These are phyloP conservation scores for Zygoascus hellenicus DNA, from an alignment of 1,139 yeast species.

Conservation along the genomic window DNA sequence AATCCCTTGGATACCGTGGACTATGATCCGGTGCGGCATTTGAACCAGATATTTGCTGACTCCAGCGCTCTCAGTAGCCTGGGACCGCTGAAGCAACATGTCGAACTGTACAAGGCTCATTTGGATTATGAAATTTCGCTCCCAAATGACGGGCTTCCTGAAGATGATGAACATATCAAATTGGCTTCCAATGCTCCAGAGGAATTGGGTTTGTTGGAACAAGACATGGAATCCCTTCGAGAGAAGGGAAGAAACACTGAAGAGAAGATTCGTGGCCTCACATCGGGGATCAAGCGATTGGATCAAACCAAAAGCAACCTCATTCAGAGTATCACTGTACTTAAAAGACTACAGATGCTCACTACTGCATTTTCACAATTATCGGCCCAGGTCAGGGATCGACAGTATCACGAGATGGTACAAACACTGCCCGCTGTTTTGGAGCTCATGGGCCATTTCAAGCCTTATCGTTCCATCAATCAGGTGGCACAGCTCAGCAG, in stretches of 20 bases:
- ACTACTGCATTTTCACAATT: conserved; percentile 71
- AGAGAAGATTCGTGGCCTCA: conserved; percentile 58
- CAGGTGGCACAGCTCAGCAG: conserved; percentile 69
- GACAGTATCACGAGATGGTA: conserved; percentile 61
- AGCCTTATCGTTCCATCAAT: conserved; percentile 75
- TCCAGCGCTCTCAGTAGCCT: conserved; percentile 21
- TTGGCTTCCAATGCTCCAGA: conserved; percentile 23
- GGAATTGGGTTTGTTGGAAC: conserved; percentile 38
- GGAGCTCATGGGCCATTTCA: conserved; percentile 71
- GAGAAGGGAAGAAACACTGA: conserved; percentile 54
- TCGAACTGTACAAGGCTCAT: conserved; percentile 42
- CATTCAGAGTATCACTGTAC: conserved; percentile 75
- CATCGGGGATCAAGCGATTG: conserved; percentile 67
- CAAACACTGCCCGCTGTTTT: conserved; percentile 70
- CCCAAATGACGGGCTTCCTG: conserved; percentile 25
- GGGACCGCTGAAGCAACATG: conserved; percentile 22
- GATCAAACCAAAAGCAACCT: conserved; percentile 81
- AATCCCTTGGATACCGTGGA: conserved; percentile 20
- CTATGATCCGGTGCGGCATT: conserved; percentile 40
- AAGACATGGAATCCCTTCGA: conserved; percentile 42
- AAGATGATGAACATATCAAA: conserved; percentile 23
- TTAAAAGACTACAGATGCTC: conserved; percentile 83
- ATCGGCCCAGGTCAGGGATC: conserved; percentile 41
- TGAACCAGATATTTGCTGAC: conserved; percentile 32
- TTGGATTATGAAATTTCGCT: conserved; percentile 40